Percentiles rank a stretch among this genome's conserved stretches.
Conservation (phyloP, 129 eudicot genomes). For the Flaveria linearis region DNA sequence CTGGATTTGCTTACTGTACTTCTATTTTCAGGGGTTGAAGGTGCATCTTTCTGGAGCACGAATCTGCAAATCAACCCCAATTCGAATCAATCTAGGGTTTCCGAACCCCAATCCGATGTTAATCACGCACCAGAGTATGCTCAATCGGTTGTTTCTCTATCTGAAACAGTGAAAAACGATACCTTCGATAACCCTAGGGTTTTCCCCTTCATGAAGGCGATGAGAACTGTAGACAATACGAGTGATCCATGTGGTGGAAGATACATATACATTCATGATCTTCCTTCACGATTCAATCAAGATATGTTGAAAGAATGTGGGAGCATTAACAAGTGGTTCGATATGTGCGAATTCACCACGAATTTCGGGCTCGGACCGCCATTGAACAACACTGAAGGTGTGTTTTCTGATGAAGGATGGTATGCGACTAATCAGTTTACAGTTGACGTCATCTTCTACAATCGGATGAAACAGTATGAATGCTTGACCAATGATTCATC, state of each 20-base stretch:
- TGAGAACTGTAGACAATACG: slow-evolving; percentile 62
- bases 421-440: slow-evolving; percentile 82
- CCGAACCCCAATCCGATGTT: slow-evolving; percentile 14
- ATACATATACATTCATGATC: slow-evolving; percentile 78
- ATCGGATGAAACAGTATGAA: slow-evolving; percentile 87
- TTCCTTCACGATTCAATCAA: slow-evolving; percentile 75
- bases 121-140: background rate
- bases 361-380: slow-evolving; percentile 86
- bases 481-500: slow-evolving; percentile 83
- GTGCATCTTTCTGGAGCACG: slow-evolving; percentile 24
- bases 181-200: background rate
- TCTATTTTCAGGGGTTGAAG: slow-evolving; percentile 55
- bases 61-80: slow-evolving; percentile 31
- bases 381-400: slow-evolving; percentile 66
- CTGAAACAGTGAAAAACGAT: slow-evolving; percentile 22
- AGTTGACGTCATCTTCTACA: slow-evolving; percentile 73
- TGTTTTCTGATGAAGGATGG: slow-evolving; percentile 80
- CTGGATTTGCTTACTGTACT: slow-evolving; percentile 66
- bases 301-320: slow-evolving; percentile 79
- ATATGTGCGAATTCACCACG: slow-evolving; percentile 64
- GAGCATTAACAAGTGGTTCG: slow-evolving; percentile 69
- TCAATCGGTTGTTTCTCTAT: background rate
- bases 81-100: slow-evolving; percentile 7
- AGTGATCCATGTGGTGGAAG: slow-evolving; percentile 92
- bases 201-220: slow-evolving; percentile 64